These are phyloP conservation scores for Aspergillus asperescens DNA, from an alignment of 495 filamentous ascomycete genomes.

Conservation along the genomic window DNA sequence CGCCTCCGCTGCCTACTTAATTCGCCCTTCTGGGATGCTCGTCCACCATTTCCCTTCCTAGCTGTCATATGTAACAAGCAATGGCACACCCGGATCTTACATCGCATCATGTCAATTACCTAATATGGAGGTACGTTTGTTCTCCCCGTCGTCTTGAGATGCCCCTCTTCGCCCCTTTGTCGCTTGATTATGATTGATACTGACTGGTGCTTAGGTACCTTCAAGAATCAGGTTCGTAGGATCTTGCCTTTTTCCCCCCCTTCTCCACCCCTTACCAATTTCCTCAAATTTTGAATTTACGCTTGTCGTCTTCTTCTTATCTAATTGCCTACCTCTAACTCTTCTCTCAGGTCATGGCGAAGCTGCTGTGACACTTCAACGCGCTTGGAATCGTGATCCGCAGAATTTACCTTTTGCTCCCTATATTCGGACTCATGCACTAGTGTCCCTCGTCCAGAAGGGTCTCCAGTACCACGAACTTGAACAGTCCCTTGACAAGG, in stretches of 20 bases:
- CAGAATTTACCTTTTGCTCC: constrained; percentile 70
- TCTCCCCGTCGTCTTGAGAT: constrained; percentile 2
- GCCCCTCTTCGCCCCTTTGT: background rate
- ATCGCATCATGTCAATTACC: constrained; percentile 94
- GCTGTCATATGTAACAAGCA: constrained; percentile 43
- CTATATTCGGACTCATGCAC: constrained; percentile 67
- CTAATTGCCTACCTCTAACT: constrained; percentile 13
- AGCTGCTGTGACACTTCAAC: constrained; percentile 73
- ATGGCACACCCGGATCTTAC: constrained; percentile 58
- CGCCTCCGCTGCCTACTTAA: constrained; percentile 10
- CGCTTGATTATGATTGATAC: constrained; percentile 2
- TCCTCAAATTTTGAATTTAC: background rate
- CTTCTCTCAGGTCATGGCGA: constrained; percentile 50
- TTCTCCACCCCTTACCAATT: constrained; percentile 5
- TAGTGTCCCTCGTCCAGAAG: constrained; percentile 71
- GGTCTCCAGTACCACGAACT: constrained; percentile 70
- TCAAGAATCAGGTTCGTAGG: constrained; percentile 76
- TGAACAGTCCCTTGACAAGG: constrained; percentile 57
- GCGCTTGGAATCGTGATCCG: constrained; percentile 72
- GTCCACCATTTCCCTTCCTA: constrained; percentile 30
- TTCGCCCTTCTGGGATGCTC: constrained; percentile 34
- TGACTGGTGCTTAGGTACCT: constrained; percentile 62
- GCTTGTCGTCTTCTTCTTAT: constrained; percentile 11
- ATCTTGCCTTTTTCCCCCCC: constrained; percentile 19
- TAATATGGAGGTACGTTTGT: constrained; percentile 93